Conservation (phyloP, 2,329 filamentous ascomycete species). For the Cryphonectria parasitica region DNA sequence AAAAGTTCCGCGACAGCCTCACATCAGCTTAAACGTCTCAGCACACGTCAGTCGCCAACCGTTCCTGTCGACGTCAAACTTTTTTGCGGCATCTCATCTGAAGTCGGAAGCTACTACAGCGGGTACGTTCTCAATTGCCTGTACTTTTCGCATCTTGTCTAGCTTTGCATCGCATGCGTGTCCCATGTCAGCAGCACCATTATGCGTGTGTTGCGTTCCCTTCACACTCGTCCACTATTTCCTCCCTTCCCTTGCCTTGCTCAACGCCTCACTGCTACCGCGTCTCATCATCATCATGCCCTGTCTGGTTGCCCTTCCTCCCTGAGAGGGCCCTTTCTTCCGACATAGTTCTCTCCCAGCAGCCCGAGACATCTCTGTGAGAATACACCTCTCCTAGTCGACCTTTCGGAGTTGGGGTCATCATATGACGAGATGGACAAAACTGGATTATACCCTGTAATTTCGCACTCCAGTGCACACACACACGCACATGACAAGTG, state of each 20-base stretch:
- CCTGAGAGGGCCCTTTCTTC: not conserved
- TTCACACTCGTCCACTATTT: not conserved
- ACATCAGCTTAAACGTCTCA: slow-evolving; percentile 14
- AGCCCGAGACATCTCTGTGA: no score
- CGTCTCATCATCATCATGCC: not conserved
- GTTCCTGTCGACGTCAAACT: not conserved
- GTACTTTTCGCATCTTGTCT: not conserved
- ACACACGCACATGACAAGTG: not conserved
- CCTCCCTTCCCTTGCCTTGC: not conserved
- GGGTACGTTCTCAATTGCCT: slow-evolving; percentile 6
- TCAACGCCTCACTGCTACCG: not conserved
- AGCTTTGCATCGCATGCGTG: not conserved
- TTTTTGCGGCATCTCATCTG: not conserved
- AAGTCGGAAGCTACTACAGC: not conserved
- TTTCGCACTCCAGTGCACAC: not conserved
- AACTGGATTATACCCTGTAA: not conserved
- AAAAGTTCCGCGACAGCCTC: slow-evolving; percentile 14
- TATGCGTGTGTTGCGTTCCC: not conserved
- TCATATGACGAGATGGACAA: not conserved
- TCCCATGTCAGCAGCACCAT: no score
- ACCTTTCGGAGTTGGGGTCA: no score
- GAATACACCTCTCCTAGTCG: no score
- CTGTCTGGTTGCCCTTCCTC: not conserved
- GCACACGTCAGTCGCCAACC: slow-evolving; percentile 4
- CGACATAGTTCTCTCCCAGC: not conserved